A percentile compares a stretch with the other conserved stretches of the same genome.
phyloP scores from a whole-genome alignment of 2,329 filamentous ascomycete species.

The Tolypocladium ovalisporum region DNA sequence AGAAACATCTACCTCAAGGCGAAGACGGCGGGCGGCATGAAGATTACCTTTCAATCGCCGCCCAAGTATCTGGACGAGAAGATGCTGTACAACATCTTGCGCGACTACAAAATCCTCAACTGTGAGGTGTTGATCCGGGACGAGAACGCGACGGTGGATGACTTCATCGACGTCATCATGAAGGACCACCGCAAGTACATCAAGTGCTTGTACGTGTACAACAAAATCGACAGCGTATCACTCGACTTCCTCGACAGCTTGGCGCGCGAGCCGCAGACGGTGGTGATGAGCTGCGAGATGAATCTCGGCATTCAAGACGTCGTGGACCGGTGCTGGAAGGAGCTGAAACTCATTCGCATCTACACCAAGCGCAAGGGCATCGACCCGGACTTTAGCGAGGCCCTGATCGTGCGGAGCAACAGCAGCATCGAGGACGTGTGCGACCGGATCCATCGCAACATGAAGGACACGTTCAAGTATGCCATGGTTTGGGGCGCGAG shows the following conservation, averaged over 20 bases:
- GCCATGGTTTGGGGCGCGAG: constrained; percentile 96
- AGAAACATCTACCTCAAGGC: constrained; percentile 95
- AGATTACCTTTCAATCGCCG: constrained; percentile 86
- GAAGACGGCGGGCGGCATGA: constrained; percentile 96
- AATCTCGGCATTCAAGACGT: constrained; percentile 91
- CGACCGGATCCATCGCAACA: constrained; percentile 81
- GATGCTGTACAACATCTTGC: constrained; percentile 94
- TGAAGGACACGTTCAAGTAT: constrained; percentile 99
- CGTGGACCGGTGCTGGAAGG: constrained; percentile 89
- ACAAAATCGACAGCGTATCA: constrained; percentile 95
- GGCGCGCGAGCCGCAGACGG: constrained; percentile 85
- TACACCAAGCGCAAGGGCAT: constrained; percentile 95
- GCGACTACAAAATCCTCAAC: constrained; percentile 98
- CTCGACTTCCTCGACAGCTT: constrained; percentile 88
- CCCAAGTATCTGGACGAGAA: constrained; percentile 93
- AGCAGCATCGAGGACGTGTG: constrained; percentile 95
- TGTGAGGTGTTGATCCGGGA: constrained; percentile 92
- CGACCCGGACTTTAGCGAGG: constrained; percentile 83
- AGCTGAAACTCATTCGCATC: constrained; percentile 78
- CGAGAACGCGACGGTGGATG: constrained; percentile 90
- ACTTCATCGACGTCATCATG: constrained; percentile 99
- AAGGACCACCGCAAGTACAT: constrained; percentile 98
- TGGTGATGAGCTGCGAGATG: constrained; percentile 95
- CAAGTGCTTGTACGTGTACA: constrained; percentile 91
- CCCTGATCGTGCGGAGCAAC: constrained; percentile 80